Percentiles rank a stretch among this genome's conserved stretches.
Conservation (phyloP, 2,329 filamentous ascomycete genomes). For the Microsporum canis region DNA sequence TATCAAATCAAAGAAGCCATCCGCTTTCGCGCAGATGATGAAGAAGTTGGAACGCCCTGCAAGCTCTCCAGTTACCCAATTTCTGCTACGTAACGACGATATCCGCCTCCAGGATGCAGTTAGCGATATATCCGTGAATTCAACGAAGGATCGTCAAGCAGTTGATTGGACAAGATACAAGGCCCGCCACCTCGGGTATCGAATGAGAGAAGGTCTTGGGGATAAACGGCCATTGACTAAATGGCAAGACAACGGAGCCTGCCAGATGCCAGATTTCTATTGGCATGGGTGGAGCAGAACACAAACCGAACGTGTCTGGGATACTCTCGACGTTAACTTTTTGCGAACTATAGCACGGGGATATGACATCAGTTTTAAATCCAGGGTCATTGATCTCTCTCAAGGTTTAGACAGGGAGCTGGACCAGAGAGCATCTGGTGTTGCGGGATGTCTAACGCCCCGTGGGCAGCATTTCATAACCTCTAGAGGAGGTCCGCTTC, state of each 20-base stretch:
- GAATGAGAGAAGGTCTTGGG: slow-evolving; percentile 43
- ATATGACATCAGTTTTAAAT: slow-evolving; percentile 50
- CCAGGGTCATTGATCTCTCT: slow-evolving; percentile 49
- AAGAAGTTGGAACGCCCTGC: slow-evolving; percentile 42
- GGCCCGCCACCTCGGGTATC: slow-evolving; percentile 47
- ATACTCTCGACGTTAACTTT: slow-evolving; percentile 54
- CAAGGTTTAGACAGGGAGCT: slow-evolving; percentile 58
- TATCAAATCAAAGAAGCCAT: slow-evolving; percentile 19
- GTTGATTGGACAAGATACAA: slow-evolving; percentile 38
- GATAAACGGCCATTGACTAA: slow-evolving; percentile 46
- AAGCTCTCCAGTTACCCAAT: slow-evolving; percentile 52
- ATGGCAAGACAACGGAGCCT: slow-evolving; percentile 46
- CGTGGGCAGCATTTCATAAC: slow-evolving; percentile 51
- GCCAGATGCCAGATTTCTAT: slow-evolving; percentile 45
- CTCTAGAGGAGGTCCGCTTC: slow-evolving; percentile 48
- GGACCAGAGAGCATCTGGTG: slow-evolving; percentile 41
- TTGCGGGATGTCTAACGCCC: slow-evolving; percentile 59
- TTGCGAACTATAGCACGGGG: slow-evolving; percentile 40
- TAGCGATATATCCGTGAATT: slow-evolving; percentile 34
- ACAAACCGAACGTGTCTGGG: slow-evolving; percentile 50
- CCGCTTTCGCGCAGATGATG: slow-evolving; percentile 39
- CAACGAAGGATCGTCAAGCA: slow-evolving; percentile 18
- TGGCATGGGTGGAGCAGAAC: slow-evolving; percentile 41
- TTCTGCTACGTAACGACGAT: slow-evolving; percentile 48
- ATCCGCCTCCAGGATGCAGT: slow-evolving; percentile 42